A percentile compares a stretch with the other conserved stretches of the same genome.
Evolutionary conservation across 2,329 filamentous ascomycete species (phyloP).

Genomic region (Ophiostoma novo-ulmi): DNA sequence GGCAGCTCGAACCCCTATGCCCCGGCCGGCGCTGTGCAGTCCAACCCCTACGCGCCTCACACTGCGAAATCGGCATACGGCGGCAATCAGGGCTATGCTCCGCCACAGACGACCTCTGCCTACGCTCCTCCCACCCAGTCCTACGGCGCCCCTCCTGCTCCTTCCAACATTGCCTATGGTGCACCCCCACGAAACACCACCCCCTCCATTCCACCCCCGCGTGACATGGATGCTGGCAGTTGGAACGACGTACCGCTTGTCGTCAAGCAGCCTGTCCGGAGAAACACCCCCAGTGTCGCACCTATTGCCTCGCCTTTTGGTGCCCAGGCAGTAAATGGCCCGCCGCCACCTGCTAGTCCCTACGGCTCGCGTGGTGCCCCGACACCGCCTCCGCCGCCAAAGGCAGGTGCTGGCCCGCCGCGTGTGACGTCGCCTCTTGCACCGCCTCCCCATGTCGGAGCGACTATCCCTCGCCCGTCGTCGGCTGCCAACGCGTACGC

Average conservation of each 20-base stretch:
- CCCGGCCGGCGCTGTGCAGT: slow-evolving; percentile 32
- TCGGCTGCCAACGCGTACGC: slow-evolving; percentile 58
- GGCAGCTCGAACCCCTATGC: slow-evolving; percentile 38
- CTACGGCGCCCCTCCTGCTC: slow-evolving; percentile 36
- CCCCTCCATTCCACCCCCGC: slow-evolving; percentile 58
- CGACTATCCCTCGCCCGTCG: slow-evolving; percentile 48
- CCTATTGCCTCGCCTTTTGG: slow-evolving; percentile 72
- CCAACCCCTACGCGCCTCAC: slow-evolving; percentile 44
- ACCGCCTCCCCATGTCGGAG: slow-evolving; percentile 48
- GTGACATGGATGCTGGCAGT: slow-evolving; percentile 66
- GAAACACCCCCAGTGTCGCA: slow-evolving; percentile 65
- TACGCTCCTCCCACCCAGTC: slow-evolving; percentile 37
- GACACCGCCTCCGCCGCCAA: slow-evolving; percentile 68
- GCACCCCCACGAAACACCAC: slow-evolving; percentile 54
- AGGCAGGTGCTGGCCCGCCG: slow-evolving; percentile 60
- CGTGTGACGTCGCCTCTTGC: slow-evolving; percentile 68
- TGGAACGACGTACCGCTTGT: slow-evolving; percentile 97
- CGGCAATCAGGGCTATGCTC: slow-evolving; percentile 35
- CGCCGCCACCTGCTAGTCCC: slow-evolving; percentile 54
- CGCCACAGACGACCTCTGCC: slow-evolving; percentile 31
- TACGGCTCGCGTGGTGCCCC: slow-evolving; percentile 47
- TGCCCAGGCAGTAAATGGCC: slow-evolving; percentile 48
- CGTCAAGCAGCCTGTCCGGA: slow-evolving; percentile 64
- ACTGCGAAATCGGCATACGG: slow-evolving; percentile 25
- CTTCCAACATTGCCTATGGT: slow-evolving; percentile 31